Percentiles rank a stretch among this genome's conserved stretches.
Conservation (phyloP, 192 early-diverging fungal genomes). For the Coemansia sp. region DNA sequence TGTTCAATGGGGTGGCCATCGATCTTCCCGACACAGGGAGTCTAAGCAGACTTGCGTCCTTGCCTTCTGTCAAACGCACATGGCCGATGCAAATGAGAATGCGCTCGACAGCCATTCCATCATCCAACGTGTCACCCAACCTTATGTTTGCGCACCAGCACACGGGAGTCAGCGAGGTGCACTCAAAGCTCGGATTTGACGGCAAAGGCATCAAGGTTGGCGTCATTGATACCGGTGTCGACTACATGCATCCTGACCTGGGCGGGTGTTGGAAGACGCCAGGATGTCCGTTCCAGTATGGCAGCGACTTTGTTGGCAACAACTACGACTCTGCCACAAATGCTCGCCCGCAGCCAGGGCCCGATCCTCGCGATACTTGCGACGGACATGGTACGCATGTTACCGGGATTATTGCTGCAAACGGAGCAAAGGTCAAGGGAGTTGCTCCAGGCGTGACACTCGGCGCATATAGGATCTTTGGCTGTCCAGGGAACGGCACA, state of each 20-base stretch:
- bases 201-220: conserved; percentile 62
- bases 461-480: conserved; percentile 81
- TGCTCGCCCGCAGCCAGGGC: conserved; percentile 47
- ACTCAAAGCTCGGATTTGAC: conserved; percentile 56
- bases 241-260: conserved; percentile 54
- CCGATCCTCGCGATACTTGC: conserved; percentile 62
- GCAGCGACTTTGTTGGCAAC: conserved; percentile 65
- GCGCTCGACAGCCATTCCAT: conserved; percentile 40
- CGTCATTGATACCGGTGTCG: conserved; percentile 54
- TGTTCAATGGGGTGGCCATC: conserved; percentile 55
- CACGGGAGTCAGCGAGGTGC: conserved; percentile 60
- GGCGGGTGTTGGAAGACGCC: conserved; percentile 58
- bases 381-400: conserved; percentile 69
- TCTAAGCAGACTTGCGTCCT: conserved; percentile 30
- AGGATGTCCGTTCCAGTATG: conserved; percentile 63
- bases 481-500: conserved; percentile 67
- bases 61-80: conserved; percentile 39
- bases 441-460: conserved; percentile 82
- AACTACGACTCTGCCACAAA: conserved; percentile 44
- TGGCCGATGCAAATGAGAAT: conserved; percentile 54
- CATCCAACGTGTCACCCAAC: conserved; percentile 42
- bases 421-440: conserved; percentile 67
- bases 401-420: conserved; percentile 73
- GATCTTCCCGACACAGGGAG: conserved; percentile 35
- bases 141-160: conserved; percentile 57